Evolutionary conservation across 257 asterid species (phyloP).

Genomic region (Leonotis leonurus): DNA sequence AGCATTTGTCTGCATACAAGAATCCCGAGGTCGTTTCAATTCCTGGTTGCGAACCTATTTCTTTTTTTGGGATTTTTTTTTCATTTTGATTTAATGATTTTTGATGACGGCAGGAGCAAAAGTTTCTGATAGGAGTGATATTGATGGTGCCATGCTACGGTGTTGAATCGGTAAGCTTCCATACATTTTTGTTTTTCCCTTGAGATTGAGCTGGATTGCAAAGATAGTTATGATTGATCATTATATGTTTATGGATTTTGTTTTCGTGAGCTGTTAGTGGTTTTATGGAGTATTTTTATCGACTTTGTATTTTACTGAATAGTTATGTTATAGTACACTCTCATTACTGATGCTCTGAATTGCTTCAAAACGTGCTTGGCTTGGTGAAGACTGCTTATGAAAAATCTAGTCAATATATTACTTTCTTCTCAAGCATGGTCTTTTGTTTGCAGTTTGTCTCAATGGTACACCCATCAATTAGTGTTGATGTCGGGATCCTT

Average conservation of each 20-base stretch:
- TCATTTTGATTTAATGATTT: not conserved
- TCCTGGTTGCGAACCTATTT: not conserved
- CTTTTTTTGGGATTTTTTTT: not conserved
- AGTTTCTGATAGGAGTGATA: slow-evolving; percentile 84
- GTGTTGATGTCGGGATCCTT: slow-evolving; percentile 78
- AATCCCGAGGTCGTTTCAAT: slow-evolving; percentile 66
- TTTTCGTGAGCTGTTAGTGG: not conserved
- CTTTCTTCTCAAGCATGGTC: slow-evolving; percentile 13
- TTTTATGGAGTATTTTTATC: not conserved
- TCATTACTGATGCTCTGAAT: not conserved
- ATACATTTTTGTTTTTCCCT: not conserved
- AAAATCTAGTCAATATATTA: not conserved
- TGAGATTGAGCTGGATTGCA: slow-evolving; percentile 10
- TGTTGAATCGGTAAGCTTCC: slow-evolving; percentile 70
- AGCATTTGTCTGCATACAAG: slow-evolving; percentile 85
- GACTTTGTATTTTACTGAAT: not conserved
- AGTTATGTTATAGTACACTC: not conserved
- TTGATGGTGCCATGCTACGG: slow-evolving; percentile 92
- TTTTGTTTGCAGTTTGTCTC: slow-evolving; percentile 69
- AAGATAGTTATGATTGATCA: slow-evolving; percentile 8
- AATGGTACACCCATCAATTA: slow-evolving; percentile 71
- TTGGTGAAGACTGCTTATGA: slow-evolving; percentile 1
- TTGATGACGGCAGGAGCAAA: slow-evolving; percentile 64
- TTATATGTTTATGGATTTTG: slow-evolving; percentile 5
- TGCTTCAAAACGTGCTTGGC: slow-evolving; percentile 1